These are phyloP conservation scores for Prunus yedoensis DNA, from an alignment of 331 rosid genomes.

Conservation along the genomic window DNA sequence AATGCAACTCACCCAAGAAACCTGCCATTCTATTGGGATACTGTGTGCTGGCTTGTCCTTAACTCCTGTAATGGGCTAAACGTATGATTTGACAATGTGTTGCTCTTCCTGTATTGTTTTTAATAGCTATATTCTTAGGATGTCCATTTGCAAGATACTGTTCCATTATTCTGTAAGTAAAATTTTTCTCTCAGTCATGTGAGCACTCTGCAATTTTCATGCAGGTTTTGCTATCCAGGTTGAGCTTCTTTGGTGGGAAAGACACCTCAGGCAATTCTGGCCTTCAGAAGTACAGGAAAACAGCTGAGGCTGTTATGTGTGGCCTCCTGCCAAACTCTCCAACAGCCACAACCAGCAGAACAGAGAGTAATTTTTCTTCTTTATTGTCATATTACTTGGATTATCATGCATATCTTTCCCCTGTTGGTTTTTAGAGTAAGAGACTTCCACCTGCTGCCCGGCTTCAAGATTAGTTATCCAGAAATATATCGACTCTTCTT, in stretches of 20 bases:
- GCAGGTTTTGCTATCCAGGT: slow-evolving; percentile 91
- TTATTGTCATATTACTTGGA: slow-evolving; percentile 23
- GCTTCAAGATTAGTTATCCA: neutral
- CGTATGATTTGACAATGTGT: neutral
- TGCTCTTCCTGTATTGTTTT: neutral
- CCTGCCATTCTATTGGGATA: neutral
- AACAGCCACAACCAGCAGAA: slow-evolving; percentile 83
- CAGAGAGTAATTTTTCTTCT: slow-evolving; percentile 53
- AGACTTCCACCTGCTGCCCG: slow-evolving; percentile 7
- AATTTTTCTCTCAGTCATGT: neutral
- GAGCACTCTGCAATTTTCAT: slow-evolving; percentile 1
- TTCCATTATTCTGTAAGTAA: neutral
- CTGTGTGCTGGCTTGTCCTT: no score
- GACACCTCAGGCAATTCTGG: slow-evolving; percentile 46
- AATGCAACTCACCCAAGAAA: slow-evolving; percentile 10
- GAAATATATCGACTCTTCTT: neutral
- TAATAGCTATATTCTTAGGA: neutral
- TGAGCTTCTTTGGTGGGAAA: slow-evolving; percentile 72
- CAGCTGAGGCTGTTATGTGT: slow-evolving; percentile 96
- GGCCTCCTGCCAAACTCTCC: slow-evolving; percentile 89
- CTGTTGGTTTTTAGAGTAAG: neutral
- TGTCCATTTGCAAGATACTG: neutral
- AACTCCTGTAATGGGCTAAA: no score
- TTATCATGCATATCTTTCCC: slow-evolving; percentile 1
- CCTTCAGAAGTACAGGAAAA: slow-evolving; percentile 54